phyloP scores from a whole-genome alignment of 1,284 basidiomycete species.

The Anthracocystis walkeri region DNA sequence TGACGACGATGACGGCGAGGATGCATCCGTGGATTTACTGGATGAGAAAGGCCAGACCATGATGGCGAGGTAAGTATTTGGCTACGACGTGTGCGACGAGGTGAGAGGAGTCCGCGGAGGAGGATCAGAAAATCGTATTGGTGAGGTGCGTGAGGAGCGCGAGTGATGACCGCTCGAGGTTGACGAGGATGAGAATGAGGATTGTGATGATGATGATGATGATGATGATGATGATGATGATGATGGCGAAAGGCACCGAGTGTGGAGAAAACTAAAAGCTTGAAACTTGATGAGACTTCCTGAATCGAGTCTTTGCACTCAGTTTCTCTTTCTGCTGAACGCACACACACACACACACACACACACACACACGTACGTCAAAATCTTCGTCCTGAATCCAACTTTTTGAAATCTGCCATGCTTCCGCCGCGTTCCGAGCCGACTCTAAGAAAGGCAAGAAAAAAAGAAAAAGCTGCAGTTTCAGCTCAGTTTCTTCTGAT shows the following conservation, averaged over 20 bases:
- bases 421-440: constrained; percentile 44
- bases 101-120: background rate
- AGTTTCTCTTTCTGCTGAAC: constrained; percentile 15
- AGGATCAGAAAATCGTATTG: background rate
- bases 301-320: background rate
- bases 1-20: constrained; percentile 35
- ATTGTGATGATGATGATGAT: background rate
- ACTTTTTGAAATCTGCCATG: background rate
- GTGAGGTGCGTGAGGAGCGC: background rate
- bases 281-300: too few species aligned
- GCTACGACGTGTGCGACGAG: constrained; percentile 1
- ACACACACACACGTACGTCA: constrained; percentile 8
- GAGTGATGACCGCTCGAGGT: background rate
- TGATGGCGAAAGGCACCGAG: background rate
- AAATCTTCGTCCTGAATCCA: constrained; percentile 11
- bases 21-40: constrained; percentile 31
- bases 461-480: background rate
- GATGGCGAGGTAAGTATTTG: constrained; percentile 1
- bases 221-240: background rate
- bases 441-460: too few species aligned
- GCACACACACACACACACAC: constrained; percentile 3
- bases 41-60: constrained; percentile 58
- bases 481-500: constrained; percentile 32
- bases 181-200: background rate
- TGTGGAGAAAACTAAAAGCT: background rate